These are phyloP conservation scores for Scenedesmus sp. DNA, from an alignment of 163 green algal genomes.

Conservation along the genomic window DNA sequence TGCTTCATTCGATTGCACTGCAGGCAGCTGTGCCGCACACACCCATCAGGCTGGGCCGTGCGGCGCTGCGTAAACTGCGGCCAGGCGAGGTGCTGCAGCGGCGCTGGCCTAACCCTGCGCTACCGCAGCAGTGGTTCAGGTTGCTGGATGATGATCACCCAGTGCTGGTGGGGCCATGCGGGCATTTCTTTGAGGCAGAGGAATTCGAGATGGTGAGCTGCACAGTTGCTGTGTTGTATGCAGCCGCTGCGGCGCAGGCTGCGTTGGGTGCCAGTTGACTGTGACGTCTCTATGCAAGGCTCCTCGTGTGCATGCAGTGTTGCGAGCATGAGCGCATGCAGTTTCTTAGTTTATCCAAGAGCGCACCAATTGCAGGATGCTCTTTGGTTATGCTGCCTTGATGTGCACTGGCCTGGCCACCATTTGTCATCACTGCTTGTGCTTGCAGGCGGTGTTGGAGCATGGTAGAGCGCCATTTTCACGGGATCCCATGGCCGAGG, in stretches of 20 bases:
- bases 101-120: slow-evolving; percentile 63
- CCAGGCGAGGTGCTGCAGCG: slow-evolving; percentile 71
- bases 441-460: slow-evolving; percentile 64
- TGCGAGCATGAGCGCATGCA: too few relatives aligned
- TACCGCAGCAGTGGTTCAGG: slow-evolving; percentile 80
- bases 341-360: too few relatives aligned
- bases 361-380: too few relatives aligned
- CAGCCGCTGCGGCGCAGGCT: neutral
- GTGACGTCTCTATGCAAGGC: neutral
- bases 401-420: too few relatives aligned
- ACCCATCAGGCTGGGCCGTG: slow-evolving; percentile 71
- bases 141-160: slow-evolving; percentile 81
- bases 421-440: neutral
- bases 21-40: slow-evolving; percentile 70
- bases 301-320: neutral
- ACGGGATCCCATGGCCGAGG: slow-evolving; percentile 42
- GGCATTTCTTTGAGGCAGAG: slow-evolving; percentile 89
- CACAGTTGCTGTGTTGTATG: neutral
- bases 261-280: too few relatives aligned
- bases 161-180: slow-evolving; percentile 74
- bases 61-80: slow-evolving; percentile 72
- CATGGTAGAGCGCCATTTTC: slow-evolving; percentile 68
- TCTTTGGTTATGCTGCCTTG: too few relatives aligned
- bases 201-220: slow-evolving; percentile 84
- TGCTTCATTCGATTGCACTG: neutral